Evolutionary conservation across 129 eudicot species (phyloP).

Genomic region (Flaveria trinervia): DNA sequence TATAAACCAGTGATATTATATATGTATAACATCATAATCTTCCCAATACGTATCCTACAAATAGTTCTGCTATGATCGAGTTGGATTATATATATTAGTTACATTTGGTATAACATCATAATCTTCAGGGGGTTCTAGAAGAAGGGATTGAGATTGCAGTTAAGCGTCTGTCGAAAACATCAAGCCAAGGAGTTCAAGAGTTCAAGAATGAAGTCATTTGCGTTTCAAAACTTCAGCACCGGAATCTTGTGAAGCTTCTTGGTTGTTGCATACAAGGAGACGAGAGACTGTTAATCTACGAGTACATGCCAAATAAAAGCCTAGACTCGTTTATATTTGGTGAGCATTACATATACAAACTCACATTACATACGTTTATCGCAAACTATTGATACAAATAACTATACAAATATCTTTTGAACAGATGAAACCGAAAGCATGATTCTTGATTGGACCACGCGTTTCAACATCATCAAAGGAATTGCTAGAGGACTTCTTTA

Average conservation of each 20-base stretch:
- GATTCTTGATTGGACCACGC: constrained; percentile 36
- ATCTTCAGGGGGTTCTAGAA: constrained; percentile 17
- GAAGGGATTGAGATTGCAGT: constrained; percentile 24
- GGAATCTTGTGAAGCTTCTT: constrained; percentile 24
- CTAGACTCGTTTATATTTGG: constrained; percentile 33
- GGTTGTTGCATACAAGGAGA: constrained; percentile 29
- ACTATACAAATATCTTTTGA: background rate
- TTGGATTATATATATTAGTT: too few species aligned
- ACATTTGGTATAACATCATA: background rate
- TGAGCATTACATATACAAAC: constrained; percentile 6
- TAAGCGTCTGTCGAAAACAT: constrained; percentile 13
- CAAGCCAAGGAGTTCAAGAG: constrained; percentile 19
- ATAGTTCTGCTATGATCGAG: too few species aligned
- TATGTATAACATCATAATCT: constrained; percentile 3
- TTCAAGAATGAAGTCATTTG: constrained; percentile 25
- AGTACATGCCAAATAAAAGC: constrained; percentile 22
- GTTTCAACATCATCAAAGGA: constrained; percentile 41
- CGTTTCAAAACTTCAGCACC: constrained; percentile 23
- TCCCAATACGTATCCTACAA: background rate
- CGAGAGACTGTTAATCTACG: constrained; percentile 14
- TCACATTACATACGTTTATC: background rate
- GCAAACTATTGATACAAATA: background rate
- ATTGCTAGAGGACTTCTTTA: constrained; percentile 47
- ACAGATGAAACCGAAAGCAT: background rate
- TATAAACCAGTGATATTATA: background rate